Percentiles rank a stretch among this genome's conserved stretches.
Evolutionary conservation across 1,139 yeast species (phyloP).

Genomic region (Sugiyamaella japonica): DNA sequence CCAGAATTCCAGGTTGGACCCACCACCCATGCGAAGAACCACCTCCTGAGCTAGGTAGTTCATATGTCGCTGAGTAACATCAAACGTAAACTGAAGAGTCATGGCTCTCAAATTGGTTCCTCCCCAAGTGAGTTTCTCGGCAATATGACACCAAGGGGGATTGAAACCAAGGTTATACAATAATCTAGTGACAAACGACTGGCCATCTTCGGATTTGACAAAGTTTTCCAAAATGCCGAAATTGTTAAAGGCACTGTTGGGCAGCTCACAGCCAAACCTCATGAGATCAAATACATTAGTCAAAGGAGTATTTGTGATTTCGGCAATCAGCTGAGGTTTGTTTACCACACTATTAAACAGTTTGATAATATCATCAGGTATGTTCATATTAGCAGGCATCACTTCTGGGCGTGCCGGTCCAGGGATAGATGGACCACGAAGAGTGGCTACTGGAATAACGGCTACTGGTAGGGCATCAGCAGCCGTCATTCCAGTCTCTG

Average conservation of each 20-base stretch:
- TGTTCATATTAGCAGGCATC: neutral
- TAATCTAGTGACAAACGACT: constrained; percentile 6
- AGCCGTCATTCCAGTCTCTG: neutral
- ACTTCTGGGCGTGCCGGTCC: constrained; percentile 1
- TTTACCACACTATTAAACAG: constrained; percentile 6
- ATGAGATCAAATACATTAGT: constrained; percentile 5
- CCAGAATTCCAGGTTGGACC: constrained; percentile 12
- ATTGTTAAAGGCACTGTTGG: constrained; percentile 2
- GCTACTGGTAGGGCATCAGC: neutral
- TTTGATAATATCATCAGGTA: constrained; percentile 7
- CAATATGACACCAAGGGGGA: constrained; percentile 12
- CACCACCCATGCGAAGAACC: constrained; percentile 10
- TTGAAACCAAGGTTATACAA: constrained; percentile 5
- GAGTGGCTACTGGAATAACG: constrained; percentile 1
- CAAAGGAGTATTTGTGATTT: constrained; percentile 8
- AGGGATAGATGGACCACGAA: constrained; percentile 2
- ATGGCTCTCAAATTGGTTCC: constrained; percentile 7
- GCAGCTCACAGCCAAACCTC: constrained; percentile 11
- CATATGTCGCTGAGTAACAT: constrained; percentile 7
- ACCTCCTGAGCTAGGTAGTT: constrained; percentile 6
- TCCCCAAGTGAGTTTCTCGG: constrained; percentile 12
- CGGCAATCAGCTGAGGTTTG: constrained; percentile 6
- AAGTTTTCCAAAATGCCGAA: neutral
- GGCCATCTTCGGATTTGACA: constrained; percentile 11
- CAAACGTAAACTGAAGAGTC: constrained; percentile 1